Conservation (phyloP, 441 rosid genomes). For the Populus tomentosa region DNA sequence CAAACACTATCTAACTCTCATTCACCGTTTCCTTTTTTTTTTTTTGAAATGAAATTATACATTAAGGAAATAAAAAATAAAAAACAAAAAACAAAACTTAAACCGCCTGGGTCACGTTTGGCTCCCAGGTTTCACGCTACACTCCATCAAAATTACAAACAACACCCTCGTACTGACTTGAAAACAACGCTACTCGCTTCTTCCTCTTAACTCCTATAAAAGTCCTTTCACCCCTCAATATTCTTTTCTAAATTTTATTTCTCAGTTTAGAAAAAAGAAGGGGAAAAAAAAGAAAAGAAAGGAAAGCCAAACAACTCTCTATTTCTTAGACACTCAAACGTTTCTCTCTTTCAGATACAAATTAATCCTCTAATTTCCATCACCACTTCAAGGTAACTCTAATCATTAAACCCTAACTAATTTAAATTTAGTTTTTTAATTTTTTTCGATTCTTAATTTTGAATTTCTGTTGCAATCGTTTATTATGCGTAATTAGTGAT, state of each 20-base stretch:
- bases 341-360: constrained; percentile 7
- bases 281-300: neutral
- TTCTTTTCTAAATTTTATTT: neutral
- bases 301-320: too few species aligned
- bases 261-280: neutral
- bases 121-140: neutral
- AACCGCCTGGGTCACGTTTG: neutral
- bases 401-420: neutral
- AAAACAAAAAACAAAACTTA: neutral
- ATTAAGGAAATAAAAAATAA: too few species aligned
- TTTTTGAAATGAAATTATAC: too few species aligned
- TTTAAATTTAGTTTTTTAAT: neutral
- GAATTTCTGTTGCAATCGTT: neutral
- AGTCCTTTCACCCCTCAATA: neutral
- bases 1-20: too few species aligned
- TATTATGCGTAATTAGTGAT: neutral
- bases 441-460: neutral
- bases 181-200: constrained; percentile 2
- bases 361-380: neutral
- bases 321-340: neutral
- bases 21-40: neutral
- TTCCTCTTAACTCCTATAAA: neutral
- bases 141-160: neutral
- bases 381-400: neutral
- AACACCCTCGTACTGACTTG: neutral